phyloP scores from a whole-genome alignment of 805 yeast species.

The Cyberlindnera xylosilytica region DNA sequence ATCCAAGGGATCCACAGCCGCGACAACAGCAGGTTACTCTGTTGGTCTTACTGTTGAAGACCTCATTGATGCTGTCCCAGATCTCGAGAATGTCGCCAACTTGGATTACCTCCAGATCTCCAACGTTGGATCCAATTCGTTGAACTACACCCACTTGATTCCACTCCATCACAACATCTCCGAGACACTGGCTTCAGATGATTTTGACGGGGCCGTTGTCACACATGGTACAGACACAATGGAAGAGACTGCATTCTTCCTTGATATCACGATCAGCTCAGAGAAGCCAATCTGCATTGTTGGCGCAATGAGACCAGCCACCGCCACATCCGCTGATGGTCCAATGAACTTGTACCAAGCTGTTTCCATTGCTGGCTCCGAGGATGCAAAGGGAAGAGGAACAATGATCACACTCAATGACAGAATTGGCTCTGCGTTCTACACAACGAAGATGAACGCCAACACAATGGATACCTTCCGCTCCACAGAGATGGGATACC shows the following conservation, averaged over 20 bases:
- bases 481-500: conserved; percentile 62
- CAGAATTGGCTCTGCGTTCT: conserved; percentile 64
- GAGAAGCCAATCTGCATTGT: conserved; percentile 33
- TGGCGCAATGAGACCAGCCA: conserved; percentile 73
- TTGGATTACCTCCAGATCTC: conserved; percentile 38
- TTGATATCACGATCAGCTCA: conserved; percentile 45
- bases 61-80: conserved; percentile 52
- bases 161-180: conserved; percentile 45
- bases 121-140: conserved; percentile 58
- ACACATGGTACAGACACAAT: conserved; percentile 73
- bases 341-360: conserved; percentile 73
- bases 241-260: conserved; percentile 65
- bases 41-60: conserved; percentile 52
- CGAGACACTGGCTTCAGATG: conserved; percentile 36
- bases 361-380: conserved; percentile 53
- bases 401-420: conserved; percentile 62
- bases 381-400: conserved; percentile 53
- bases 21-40: conserved; percentile 52
- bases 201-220: conserved; percentile 57
- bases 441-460: conserved; percentile 64
- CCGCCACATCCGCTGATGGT: conserved; percentile 68
- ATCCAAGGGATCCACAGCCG: conserved; percentile 44
- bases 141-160: conserved; percentile 43
- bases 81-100: conserved; percentile 49
- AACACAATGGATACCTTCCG: conserved; percentile 66